Conservation (phyloP, 208 protist genomes). For the Leishmania tarentolae region DNA sequence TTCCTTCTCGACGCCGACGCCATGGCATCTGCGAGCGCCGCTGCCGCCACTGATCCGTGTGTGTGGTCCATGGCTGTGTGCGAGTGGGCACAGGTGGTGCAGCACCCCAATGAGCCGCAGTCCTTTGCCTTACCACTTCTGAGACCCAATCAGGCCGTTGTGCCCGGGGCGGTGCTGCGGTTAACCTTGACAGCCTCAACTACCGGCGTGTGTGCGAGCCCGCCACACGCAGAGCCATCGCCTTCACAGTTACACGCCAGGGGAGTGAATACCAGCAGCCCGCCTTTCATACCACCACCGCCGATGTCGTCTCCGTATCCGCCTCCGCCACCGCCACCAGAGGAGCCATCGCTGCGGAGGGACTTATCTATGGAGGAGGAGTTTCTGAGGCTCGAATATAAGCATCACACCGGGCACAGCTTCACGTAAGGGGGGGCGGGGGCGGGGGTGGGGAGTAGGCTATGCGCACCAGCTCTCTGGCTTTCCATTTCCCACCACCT, state of each 20-base stretch:
- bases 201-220: background rate
- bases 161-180: slow-evolving; percentile 53
- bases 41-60: slow-evolving; percentile 9
- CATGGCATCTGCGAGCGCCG: slow-evolving; percentile 7
- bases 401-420: slow-evolving; percentile 3
- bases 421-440: background rate
- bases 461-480: background rate
- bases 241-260: background rate
- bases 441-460: too few relatives aligned
- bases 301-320: background rate
- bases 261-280: background rate
- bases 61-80: slow-evolving; percentile 81
- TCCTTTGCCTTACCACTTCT: slow-evolving; percentile 61
- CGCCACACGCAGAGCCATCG: background rate
- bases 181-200: slow-evolving; percentile 57
- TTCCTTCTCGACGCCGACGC: slow-evolving; percentile 81
- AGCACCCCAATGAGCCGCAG: slow-evolving; percentile 41
- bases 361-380: slow-evolving; percentile 61
- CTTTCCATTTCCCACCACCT: background rate
- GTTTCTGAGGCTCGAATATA: slow-evolving; percentile 62
- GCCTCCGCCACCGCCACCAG: background rate
- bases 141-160: slow-evolving; percentile 35
- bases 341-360: background rate
- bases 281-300: background rate
- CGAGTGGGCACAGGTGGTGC: slow-evolving; percentile 67